These are phyloP conservation scores for Syncephalastrum racemosum DNA, from an alignment of 371 early-diverging fungal species.

Conservation along the genomic window DNA sequence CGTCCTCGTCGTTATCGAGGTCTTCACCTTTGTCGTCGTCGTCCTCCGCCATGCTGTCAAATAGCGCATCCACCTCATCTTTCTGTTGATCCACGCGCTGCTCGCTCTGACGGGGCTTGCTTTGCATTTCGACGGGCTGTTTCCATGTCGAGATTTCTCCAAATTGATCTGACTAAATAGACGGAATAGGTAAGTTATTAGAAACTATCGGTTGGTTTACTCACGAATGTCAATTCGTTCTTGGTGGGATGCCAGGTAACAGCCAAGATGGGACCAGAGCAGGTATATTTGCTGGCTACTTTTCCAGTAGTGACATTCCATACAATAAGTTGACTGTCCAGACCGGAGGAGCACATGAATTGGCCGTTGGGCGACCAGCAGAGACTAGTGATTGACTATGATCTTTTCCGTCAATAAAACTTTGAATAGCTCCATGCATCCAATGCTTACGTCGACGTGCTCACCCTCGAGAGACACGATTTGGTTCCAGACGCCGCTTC, in stretches of 20 bases:
- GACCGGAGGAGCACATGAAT: constrained; percentile 48
- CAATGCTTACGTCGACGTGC: constrained; percentile 39
- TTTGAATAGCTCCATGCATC: not conserved
- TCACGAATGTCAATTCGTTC: constrained; percentile 50
- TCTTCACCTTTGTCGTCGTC: constrained; percentile 15
- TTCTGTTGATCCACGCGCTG: not conserved
- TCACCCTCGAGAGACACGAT: constrained; percentile 28
- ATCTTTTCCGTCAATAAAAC: not conserved
- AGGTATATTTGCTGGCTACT: constrained; percentile 22
- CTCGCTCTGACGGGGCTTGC: not conserved
- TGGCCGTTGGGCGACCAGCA: constrained; percentile 66
- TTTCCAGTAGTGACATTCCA: constrained; percentile 46
- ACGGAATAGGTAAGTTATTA: not conserved
- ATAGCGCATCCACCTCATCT: constrained; percentile 13
- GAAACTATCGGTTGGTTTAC: constrained; percentile 5
- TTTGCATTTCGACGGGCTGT: constrained; percentile 13
- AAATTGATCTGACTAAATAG: constrained; percentile 9
- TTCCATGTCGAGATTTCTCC: constrained; percentile 18
- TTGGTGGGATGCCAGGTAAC: constrained; percentile 56
- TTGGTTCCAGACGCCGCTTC: constrained; percentile 40
- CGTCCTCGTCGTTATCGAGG: constrained; percentile 8
- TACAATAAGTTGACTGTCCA: constrained; percentile 43
- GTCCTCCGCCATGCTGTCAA: constrained; percentile 16
- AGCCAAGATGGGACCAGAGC: constrained; percentile 28
- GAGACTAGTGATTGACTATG: constrained; percentile 33